Evolutionary conservation across 2,329 filamentous ascomycete species (phyloP).

Genomic region (Aschersonia sp.): DNA sequence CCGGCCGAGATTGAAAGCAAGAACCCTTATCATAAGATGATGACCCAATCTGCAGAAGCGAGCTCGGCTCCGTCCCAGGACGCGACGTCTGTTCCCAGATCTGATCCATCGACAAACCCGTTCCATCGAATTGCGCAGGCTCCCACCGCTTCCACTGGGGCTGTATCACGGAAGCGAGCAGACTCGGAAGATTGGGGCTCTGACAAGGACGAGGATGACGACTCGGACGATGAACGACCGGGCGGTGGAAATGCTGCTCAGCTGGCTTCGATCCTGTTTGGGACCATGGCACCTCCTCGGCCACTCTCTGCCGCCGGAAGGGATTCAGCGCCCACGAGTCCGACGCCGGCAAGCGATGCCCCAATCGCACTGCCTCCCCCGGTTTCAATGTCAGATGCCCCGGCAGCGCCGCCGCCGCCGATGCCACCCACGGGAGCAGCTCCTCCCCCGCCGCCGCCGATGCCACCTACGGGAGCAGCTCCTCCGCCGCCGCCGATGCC

Average conservation of each 20-base stretch:
- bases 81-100: slow-evolving; percentile 19
- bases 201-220: slow-evolving; percentile 46
- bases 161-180: slow-evolving; percentile 37
- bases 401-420: slow-evolving; percentile 15
- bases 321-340: slow-evolving; percentile 33
- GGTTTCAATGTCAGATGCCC: slow-evolving; percentile 12
- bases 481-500: slow-evolving; percentile 16
- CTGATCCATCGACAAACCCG: slow-evolving; percentile 74
- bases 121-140: slow-evolving; percentile 75
- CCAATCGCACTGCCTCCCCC: slow-evolving; percentile 19
- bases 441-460: slow-evolving; percentile 8
- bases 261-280: slow-evolving; percentile 87
- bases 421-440: slow-evolving; percentile 18
- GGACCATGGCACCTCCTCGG: slow-evolving; percentile 88
- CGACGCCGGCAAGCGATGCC: slow-evolving; percentile 23
- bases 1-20: slow-evolving; percentile 62
- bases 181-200: slow-evolving; percentile 72
- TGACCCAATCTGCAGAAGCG: slow-evolving; percentile 52
- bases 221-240: slow-evolving; percentile 65
- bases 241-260: slow-evolving; percentile 78
- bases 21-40: slow-evolving; percentile 89
- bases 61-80: slow-evolving; percentile 20
- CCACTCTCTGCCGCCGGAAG: slow-evolving; percentile 73
- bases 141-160: slow-evolving; percentile 30
- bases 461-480: slow-evolving; percentile 18